Evolutionary conservation across 2,329 filamentous ascomycete species (phyloP).

Genomic region (Fusarium stilboides): DNA sequence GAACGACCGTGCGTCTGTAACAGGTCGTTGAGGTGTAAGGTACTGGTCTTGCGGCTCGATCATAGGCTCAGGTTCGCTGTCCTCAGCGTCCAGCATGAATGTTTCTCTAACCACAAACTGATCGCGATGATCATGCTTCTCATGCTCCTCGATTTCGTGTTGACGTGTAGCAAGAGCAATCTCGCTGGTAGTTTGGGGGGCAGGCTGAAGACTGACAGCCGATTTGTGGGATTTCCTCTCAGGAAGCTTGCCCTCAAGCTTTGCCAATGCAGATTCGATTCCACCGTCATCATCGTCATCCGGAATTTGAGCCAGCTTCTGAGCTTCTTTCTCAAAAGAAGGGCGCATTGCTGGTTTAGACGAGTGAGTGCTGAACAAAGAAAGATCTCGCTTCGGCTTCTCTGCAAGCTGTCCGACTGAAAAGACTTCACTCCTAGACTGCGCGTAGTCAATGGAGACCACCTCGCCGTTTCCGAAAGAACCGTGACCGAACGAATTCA

Average conservation of each 20-base stretch:
- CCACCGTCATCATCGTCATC: conserved; percentile 88
- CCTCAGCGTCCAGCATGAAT: conserved; percentile 49
- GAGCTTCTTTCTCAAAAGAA: conserved; percentile 91
- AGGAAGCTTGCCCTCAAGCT: conserved; percentile 87
- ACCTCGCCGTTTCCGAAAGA: conserved; percentile 47
- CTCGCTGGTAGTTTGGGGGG: conserved; percentile 35
- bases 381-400: conserved; percentile 63
- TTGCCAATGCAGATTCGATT: conserved; percentile 91
- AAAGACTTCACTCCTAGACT: conserved; percentile 62
- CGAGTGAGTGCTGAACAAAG: conserved; percentile 73
- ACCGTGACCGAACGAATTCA: conserved; percentile 48
- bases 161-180: conserved; percentile 47
- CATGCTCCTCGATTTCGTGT: conserved; percentile 56
- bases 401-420: conserved; percentile 73
- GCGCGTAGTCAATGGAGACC: conserved; percentile 39
- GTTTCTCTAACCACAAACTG: conserved; percentile 62
- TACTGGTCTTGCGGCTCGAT: conserved; percentile 33
- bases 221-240: conserved; percentile 65
- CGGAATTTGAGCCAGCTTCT: conserved; percentile 88
- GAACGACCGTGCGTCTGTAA: conserved; percentile 62
- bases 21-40: conserved; percentile 47
- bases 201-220: conserved; percentile 53
- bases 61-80: conserved; percentile 43
- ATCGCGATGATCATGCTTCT: conserved; percentile 60
- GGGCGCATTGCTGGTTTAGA: conserved; percentile 75